Evolutionary conservation across 805 yeast species (phyloP).

Genomic region (Isabelozyma pseudorhagii): DNA sequence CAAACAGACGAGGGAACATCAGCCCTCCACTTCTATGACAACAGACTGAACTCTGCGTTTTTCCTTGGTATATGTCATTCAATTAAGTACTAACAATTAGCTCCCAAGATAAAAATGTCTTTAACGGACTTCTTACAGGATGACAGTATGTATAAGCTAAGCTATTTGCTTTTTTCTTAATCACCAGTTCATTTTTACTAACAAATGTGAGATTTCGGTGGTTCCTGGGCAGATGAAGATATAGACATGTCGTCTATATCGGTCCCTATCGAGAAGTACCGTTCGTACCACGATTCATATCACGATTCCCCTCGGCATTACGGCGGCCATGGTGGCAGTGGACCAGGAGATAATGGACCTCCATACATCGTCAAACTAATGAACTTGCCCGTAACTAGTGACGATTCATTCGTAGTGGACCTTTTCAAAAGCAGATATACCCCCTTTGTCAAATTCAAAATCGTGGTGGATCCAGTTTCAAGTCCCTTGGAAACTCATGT

Average conservation of each 20-base stretch:
- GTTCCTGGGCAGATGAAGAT: slow-evolving; percentile 48
- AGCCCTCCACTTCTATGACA: too few species aligned
- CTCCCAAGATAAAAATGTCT: slow-evolving; percentile 45
- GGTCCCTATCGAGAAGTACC: slow-evolving; percentile 38
- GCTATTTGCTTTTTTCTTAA: background rate
- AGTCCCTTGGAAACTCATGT: slow-evolving; percentile 33
- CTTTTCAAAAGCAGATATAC: slow-evolving; percentile 63
- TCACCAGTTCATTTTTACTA: slow-evolving; percentile 3
- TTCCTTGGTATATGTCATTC: too few species aligned
- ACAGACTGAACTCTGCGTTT: too few species aligned
- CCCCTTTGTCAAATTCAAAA: slow-evolving; percentile 53
- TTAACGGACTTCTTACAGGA: slow-evolving; percentile 45
- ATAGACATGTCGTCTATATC: slow-evolving; percentile 43
- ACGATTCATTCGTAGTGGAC: slow-evolving; percentile 52
- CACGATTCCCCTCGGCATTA: slow-evolving; percentile 1
- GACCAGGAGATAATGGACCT: slow-evolving; percentile 34
- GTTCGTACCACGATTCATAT: slow-evolving; percentile 5
- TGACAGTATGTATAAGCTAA: slow-evolving; percentile 34
- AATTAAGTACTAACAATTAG: slow-evolving; percentile 11
- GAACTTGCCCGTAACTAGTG: slow-evolving; percentile 55
- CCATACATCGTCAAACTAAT: slow-evolving; percentile 66
- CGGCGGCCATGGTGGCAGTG: background rate
- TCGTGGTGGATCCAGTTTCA: slow-evolving; percentile 51
- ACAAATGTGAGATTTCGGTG: slow-evolving; percentile 33
- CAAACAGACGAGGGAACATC: too few species aligned